A percentile compares a stretch with the other conserved stretches of the same genome.
These are phyloP conservation scores for Camelina hispida DNA, from an alignment of 345 rosid genomes.

Conservation along the genomic window DNA sequence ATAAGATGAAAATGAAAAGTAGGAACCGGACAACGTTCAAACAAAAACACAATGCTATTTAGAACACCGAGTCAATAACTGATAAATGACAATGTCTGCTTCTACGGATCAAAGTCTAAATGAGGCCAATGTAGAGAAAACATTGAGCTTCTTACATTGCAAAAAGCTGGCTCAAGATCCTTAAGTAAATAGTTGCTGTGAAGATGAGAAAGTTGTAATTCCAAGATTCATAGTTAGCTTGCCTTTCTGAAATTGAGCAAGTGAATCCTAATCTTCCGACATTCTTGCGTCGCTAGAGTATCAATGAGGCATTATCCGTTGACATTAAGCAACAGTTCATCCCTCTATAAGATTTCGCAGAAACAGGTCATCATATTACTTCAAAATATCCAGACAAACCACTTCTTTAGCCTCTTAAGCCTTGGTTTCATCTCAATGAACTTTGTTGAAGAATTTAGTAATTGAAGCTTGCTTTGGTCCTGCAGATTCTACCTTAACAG, in stretches of 20 bases:
- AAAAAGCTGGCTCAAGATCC: slow-evolving; percentile 5
- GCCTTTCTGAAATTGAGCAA: background rate
- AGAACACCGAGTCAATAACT: slow-evolving; percentile 11
- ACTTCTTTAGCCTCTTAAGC: slow-evolving; percentile 41
- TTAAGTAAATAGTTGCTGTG: slow-evolving; percentile 8
- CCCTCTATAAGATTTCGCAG: background rate
- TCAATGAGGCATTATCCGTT: background rate
- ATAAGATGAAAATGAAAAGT: background rate
- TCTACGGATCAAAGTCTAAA: background rate
- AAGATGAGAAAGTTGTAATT: background rate
- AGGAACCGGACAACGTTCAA: background rate
- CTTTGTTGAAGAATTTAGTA: slow-evolving; percentile 76
- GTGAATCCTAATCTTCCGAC: background rate
- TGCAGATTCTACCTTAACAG: slow-evolving; percentile 52
- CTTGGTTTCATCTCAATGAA: slow-evolving; percentile 46
- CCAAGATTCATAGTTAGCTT: background rate
- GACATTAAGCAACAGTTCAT: slow-evolving; percentile 8
- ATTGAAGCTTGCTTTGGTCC: slow-evolving; percentile 80
- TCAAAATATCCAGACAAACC: background rate
- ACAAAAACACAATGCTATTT: background rate
- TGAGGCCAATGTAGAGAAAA: slow-evolving; percentile 5
- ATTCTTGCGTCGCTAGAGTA: too few relatives aligned
- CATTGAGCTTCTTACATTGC: slow-evolving; percentile 19
- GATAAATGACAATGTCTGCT: background rate
- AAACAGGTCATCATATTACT: slow-evolving; percentile 1